Evolutionary conservation across 176 grass and related monocot species (phyloP), one percentile per base, ranked within the genome.

Genomic region (Ananas comosus): DNA sequence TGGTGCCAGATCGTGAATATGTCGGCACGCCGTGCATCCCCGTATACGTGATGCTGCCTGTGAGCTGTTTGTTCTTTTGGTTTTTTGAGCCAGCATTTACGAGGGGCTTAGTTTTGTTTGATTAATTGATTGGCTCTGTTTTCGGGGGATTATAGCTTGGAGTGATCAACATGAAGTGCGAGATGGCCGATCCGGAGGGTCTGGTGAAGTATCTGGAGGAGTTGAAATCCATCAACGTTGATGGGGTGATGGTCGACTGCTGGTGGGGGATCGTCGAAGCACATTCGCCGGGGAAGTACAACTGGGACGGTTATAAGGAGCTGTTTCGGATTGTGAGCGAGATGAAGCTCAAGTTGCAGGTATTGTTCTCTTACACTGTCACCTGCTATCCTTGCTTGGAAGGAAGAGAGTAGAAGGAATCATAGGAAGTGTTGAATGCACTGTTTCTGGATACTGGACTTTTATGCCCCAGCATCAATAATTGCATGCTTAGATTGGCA

Each of bases 211-310:
- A 96, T 70, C 81, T 96, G 59, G 61, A 72, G 64, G 75, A 78
- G 49, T 85, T 96, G 74, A 91, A 87, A 76, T 83, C 88, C 3
- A 51, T 83, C 2, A 80, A 80, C 7, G 88, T 96, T 1, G 88
- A 96, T 17, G 88, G 92, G 3, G 92, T 96, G 25, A 96, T 89
- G 88, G 83, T 96, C 5, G 88, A 96, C 58, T 92, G 88, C 79
- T 96, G 86, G 86, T 96, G 93, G 93, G 92, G 92, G 14, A 87
- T 83, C 29, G 88, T 96, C 14, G 93, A 96, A 73, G 64, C 86
- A 1, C 59, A 79, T 76, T 48, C 12, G 8, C 88, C 86, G 6
- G 83, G 78, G 68, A 64, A 89, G 72, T 96, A 96, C 58, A 85
- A 92, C 69, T 92, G 93, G 93, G 78, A 79, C 0, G 88, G 88